Evolutionary conservation across 495 filamentous ascomycete genomes (phyloP).

Genomic region (Xylaria grammica): DNA sequence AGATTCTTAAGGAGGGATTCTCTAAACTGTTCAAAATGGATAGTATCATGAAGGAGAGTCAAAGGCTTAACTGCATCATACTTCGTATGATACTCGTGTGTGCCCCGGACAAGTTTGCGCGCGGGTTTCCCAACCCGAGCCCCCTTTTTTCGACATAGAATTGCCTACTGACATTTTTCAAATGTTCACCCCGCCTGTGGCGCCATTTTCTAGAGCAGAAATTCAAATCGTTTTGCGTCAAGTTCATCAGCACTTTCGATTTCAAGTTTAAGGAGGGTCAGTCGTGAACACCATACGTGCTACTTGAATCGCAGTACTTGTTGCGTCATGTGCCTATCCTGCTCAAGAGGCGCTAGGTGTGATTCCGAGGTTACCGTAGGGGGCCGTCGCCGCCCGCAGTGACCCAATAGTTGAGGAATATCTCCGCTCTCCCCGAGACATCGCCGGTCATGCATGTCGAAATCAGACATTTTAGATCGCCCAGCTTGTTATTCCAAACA

Average conservation of each 20-base stretch:
- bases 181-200: no score
- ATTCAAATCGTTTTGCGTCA: not conserved
- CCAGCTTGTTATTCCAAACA: no score
- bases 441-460: no score
- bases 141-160: not conserved
- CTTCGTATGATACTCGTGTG: not conserved
- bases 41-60: conserved; percentile 6
- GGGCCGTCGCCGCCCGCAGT: no score
- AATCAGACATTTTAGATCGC: no score
- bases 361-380: not conserved
- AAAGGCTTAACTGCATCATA: not conserved
- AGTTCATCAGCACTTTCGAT: not conserved
- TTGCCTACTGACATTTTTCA: no score
- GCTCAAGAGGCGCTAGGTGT: not conserved
- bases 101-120: not conserved
- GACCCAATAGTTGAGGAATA: no score
- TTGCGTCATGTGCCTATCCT: not conserved
- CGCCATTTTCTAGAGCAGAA: not conserved
- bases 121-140: not conserved
- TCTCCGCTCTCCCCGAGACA: no score
- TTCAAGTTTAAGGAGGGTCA: not conserved
- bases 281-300: not conserved
- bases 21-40: not conserved
- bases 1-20: not conserved
- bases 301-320: not conserved